These are phyloP conservation scores for Pseudogymnoascus sp. DNA, from an alignment of 2,329 filamentous ascomycete species.

Conservation along the genomic window DNA sequence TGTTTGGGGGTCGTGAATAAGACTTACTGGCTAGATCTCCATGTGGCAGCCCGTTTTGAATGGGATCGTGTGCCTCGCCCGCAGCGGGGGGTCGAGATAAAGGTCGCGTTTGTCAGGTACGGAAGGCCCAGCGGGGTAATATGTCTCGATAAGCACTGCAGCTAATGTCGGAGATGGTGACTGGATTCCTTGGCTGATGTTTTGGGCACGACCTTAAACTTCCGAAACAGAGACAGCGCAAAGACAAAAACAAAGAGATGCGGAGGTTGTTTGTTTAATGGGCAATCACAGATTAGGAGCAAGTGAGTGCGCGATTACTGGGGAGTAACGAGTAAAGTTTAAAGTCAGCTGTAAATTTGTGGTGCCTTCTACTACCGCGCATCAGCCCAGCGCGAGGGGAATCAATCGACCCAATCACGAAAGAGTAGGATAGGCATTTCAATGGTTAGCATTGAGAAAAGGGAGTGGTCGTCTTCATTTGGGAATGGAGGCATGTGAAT, in stretches of 20 bases:
- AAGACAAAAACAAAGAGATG: slow-evolving; percentile 1
- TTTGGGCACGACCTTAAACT: slow-evolving; percentile 7
- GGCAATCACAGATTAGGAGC: not conserved
- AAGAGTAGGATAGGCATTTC: not conserved
- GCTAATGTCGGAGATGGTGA: slow-evolving; percentile 4
- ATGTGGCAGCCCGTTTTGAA: not conserved
- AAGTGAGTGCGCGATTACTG: not conserved
- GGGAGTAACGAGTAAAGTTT: not conserved
- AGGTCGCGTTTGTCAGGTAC: slow-evolving; percentile 8
- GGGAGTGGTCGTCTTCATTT: slow-evolving; percentile 5
- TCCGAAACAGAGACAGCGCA: not conserved
- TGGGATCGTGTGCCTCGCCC: slow-evolving; percentile 9
- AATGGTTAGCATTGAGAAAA: not conserved
- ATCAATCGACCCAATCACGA: slow-evolving; percentile 3
- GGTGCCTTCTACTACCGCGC: not conserved
- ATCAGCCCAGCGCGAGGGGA: not conserved
- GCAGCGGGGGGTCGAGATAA: slow-evolving; percentile 1
- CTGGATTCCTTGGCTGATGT: slow-evolving; percentile 3
- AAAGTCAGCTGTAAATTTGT: not conserved
- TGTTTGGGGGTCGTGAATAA: not conserved
- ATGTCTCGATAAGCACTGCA: slow-evolving; percentile 8
- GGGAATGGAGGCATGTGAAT: slow-evolving; percentile 8
- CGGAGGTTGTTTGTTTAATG: not conserved
- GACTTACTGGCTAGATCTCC: slow-evolving; percentile 4
- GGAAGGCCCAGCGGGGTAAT: slow-evolving; percentile 7